A percentile compares a stretch with the other conserved stretches of the same genome.
phyloP scores from a whole-genome alignment of 306 rosid genomes.

The Elaeagnus macrophylla region DNA sequence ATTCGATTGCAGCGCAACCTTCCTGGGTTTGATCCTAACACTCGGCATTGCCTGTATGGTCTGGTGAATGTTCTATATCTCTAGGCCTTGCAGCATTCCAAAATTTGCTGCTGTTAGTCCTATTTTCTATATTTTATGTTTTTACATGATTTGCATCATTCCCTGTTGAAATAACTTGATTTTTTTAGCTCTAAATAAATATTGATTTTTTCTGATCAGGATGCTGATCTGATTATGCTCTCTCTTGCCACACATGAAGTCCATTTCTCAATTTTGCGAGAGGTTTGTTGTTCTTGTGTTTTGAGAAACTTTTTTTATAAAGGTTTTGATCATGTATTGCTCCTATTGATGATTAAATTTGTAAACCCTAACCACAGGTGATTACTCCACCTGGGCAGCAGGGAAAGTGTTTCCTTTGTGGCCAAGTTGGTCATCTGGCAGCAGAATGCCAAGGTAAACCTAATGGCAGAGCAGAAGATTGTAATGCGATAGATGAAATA shows the following conservation, averaged over 20 bases:
- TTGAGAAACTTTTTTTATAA: slow-evolving; percentile 9
- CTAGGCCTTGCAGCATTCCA: slow-evolving; percentile 9
- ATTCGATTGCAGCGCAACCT: slow-evolving; percentile 73
- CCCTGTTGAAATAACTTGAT: slow-evolving; percentile 9
- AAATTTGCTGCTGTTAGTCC: slow-evolving; percentile 3
- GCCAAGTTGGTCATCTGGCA: slow-evolving; percentile 90
- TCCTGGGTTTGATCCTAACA: slow-evolving; percentile 80
- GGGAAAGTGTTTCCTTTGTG: slow-evolving; percentile 79
- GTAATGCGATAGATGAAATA: slow-evolving; percentile 59
- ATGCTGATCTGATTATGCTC: slow-evolving; percentile 95
- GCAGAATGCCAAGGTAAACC: slow-evolving; percentile 80
- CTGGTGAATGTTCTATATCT: slow-evolving; percentile 50
- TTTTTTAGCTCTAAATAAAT: slow-evolving; percentile 4
- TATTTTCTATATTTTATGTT: neutral
- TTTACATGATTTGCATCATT: neutral
- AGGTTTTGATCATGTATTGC: slow-evolving; percentile 19
- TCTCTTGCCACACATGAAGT: slow-evolving; percentile 90
- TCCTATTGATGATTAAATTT: slow-evolving; percentile 23
- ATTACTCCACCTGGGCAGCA: slow-evolving; percentile 80
- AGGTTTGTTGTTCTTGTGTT: slow-evolving; percentile 52
- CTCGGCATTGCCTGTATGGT: slow-evolving; percentile 84
- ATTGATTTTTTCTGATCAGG: slow-evolving; percentile 36
- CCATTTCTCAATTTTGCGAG: slow-evolving; percentile 92
- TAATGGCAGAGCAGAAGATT: slow-evolving; percentile 39
- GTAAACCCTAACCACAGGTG: slow-evolving; percentile 41